A percentile compares a stretch with the other conserved stretches of the same genome.
Conservation (phyloP, 106 monocot genomes). For the Dendrobium officinale region DNA sequence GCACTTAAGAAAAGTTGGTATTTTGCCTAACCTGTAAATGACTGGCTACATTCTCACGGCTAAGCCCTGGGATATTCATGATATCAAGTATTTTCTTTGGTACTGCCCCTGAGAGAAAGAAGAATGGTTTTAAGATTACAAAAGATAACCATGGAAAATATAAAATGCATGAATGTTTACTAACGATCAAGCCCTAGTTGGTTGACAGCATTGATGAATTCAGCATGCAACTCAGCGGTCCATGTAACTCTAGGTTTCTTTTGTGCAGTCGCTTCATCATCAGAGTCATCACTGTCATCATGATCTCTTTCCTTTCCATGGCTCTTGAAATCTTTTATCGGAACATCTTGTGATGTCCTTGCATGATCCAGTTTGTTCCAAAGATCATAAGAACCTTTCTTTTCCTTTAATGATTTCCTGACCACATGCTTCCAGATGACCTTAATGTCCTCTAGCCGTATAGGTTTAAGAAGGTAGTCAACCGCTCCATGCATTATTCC, state of each 20-base stretch:
- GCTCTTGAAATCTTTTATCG: neutral
- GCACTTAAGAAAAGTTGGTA: neutral
- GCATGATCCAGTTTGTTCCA: neutral
- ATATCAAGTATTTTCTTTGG: constrained; percentile 28
- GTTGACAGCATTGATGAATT: constrained; percentile 21
- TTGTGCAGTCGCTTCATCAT: neutral
- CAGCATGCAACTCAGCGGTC: constrained; percentile 13
- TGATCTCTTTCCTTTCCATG: neutral
- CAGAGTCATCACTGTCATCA: constrained; percentile 1
- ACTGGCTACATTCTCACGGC: constrained; percentile 30
- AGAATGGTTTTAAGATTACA: neutral
- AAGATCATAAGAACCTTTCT: neutral
- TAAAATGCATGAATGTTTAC: neutral
- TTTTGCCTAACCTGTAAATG: constrained; percentile 25
- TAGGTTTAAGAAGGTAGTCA: constrained; percentile 32
- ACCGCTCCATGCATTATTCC: constrained; percentile 28
- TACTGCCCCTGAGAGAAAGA: constrained; percentile 13
- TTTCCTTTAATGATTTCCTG: constrained; percentile 3
- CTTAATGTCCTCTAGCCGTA: constrained; percentile 23
- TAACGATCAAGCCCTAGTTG: constrained; percentile 24
- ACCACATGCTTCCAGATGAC: constrained; percentile 37
- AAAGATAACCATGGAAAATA: neutral
- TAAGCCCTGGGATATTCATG: constrained; percentile 24
- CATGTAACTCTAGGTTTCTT: constrained; percentile 25
- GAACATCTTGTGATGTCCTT: constrained; percentile 5